Base-by-base conservation (phyloP, 139 green algal species). In the Asterochloris erici region DNA sequence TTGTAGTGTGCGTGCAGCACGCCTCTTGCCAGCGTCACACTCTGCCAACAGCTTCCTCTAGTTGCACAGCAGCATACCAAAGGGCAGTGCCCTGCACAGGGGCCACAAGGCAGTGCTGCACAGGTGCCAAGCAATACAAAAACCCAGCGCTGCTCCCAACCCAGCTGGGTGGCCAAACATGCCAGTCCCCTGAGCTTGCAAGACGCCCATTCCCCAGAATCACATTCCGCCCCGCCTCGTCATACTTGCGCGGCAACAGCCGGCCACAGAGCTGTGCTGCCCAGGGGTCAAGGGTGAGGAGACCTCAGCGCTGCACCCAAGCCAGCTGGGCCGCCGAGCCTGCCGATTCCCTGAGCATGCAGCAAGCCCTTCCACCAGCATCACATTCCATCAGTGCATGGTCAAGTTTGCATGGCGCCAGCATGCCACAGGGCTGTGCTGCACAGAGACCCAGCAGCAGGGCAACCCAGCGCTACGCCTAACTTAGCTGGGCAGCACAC, bases 221-320 rank as follows among this genome's bases (percentile, higher is more conserved):
- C 91, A 54, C 63, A 90, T 85, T 94, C 90, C 0, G 88, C 86
- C n/a, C 96, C 11, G 92, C 95, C 28, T 90, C 87, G 89, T 97
- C 94, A 84, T 97, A 96, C 81, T 95, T 90, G n/a, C 82, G 89
- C 12, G 10, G 66, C 66, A 71, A 9, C 21, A 71, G 66, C 21
- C 6, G 6, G 66, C 19, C 66, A 24, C 21, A 71, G 9, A 2
- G 66, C 19, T 24, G 17, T 71, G 66, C 19, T 21, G 19, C 21
- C 1, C 66, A 26, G 66, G 21, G 17, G 66, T 10, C 66, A 26
- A 24, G 66, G 4, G 6, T 2, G 4, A 54, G 38, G 38, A 6
- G 38, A 54, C 38, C 38, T 6, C 21, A 26, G 66, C 4, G 66
- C 66, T 71, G 66, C 19, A 2, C 66, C 6, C 66, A 71, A 9